Evolutionary conservation across 75 land plant genomes (phyloP).

Genomic region (Picea sitchensis): DNA sequence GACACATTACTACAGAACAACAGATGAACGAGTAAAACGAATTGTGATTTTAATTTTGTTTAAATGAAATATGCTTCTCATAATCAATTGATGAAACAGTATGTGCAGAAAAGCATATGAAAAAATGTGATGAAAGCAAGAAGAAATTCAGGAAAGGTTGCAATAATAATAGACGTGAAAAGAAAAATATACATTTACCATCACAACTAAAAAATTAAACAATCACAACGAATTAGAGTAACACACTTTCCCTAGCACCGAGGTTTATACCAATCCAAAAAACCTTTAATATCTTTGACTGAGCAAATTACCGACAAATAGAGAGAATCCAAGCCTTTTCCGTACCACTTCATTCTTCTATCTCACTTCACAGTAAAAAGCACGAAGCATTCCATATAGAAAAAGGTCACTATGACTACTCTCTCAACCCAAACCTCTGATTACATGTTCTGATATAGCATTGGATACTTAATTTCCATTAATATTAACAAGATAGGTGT

Average conservation of each 20-base stretch:
- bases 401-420: neutral
- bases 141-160: neutral
- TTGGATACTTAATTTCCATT: constrained; percentile 9
- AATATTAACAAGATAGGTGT: constrained; percentile 9
- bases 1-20: too few relatives aligned
- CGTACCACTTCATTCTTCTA: too few relatives aligned
- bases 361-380: neutral
- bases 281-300: neutral
- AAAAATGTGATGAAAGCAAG: neutral
- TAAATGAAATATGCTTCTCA: too few relatives aligned
- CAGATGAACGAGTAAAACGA: too few relatives aligned
- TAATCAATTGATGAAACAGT: too few relatives aligned
- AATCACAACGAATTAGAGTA: neutral
- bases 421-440: neutral
- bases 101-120: too few relatives aligned
- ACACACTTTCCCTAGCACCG: neutral
- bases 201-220: neutral
- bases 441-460: neutral
- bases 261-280: neutral
- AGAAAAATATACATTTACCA: neutral
- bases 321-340: too few relatives aligned
- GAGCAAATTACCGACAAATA: neutral
- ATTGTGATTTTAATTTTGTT: too few relatives aligned
- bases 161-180: neutral
- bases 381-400: neutral